Evolutionary conservation across 2,329 filamentous ascomycete genomes (phyloP).

Genomic region (Sporothrix euskadiensis): DNA sequence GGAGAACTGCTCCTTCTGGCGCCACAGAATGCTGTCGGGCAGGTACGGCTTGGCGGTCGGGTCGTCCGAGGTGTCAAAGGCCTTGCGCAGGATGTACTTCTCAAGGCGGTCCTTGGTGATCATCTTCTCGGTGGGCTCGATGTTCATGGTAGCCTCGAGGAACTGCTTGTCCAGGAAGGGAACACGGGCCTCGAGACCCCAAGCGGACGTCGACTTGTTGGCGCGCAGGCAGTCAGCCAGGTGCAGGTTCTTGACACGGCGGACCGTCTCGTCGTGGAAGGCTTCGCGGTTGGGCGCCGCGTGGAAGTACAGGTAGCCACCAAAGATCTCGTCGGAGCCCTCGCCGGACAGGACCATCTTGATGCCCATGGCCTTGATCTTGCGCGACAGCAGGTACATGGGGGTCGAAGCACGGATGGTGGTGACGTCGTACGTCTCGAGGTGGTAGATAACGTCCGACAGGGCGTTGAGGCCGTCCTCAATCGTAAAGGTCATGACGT

Average conservation of each 20-base stretch:
- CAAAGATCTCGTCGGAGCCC: constrained; percentile 97
- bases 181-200: constrained; percentile 96
- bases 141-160: constrained; percentile 87
- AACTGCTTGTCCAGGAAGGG: constrained; percentile 98
- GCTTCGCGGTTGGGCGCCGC: constrained; percentile 83
- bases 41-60: constrained; percentile 81
- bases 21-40: constrained; percentile 93
- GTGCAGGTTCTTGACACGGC: constrained; percentile 94
- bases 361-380: constrained; percentile 99
- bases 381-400: constrained; percentile 96
- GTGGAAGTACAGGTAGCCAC: constrained; percentile 98
- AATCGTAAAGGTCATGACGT: constrained; percentile 97
- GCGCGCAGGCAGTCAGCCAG: constrained; percentile 93
- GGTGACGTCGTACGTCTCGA: constrained; percentile 97
- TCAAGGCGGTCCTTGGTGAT: constrained; percentile 87
- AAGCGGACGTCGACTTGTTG: constrained; percentile 98
- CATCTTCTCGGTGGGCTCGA: constrained; percentile 94
- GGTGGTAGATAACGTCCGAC: constrained; percentile 95
- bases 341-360: constrained; percentile 99
- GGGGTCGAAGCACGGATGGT: constrained; percentile 97
- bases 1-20: constrained; percentile 99
- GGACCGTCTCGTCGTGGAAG: constrained; percentile 95
- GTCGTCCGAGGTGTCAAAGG: constrained; percentile 90
- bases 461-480: constrained; percentile 96
- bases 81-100: constrained; percentile 97